Evolutionary conservation across 257 asterid species (phyloP).

Genomic region (Nicotiana attenuata): DNA sequence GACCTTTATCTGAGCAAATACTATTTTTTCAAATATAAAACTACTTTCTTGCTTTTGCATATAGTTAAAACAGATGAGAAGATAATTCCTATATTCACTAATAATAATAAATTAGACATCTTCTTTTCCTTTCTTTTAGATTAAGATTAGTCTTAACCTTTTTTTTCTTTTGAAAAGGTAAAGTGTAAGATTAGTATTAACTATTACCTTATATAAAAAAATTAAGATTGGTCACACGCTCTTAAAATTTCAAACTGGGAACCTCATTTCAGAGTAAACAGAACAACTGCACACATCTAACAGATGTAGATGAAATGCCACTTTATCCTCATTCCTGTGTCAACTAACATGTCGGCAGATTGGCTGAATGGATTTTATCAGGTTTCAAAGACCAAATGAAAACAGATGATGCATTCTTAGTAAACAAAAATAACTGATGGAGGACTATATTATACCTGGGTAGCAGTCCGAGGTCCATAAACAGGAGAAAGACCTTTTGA

Average conservation of each 20-base stretch:
- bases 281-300: background rate
- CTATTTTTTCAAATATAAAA: background rate
- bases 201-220: no score
- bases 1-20: background rate
- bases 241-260: background rate
- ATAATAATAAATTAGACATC: background rate
- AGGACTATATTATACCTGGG: constrained; percentile 47
- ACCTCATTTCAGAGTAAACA: background rate
- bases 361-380: background rate
- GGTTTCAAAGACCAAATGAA: background rate
- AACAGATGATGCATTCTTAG: background rate
- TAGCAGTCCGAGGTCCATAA: constrained; percentile 80
- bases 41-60: background rate
- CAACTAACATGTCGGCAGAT: background rate
- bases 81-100: background rate
- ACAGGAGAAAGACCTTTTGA: constrained; percentile 58
- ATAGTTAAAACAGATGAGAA: background rate
- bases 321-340: background rate
- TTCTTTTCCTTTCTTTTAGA: background rate
- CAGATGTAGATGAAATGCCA: background rate
- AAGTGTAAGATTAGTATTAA: no score
- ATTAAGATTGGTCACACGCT: background rate
- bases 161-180: no score
- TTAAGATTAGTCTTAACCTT: background rate
- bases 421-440: background rate